Evolutionary conservation across 1,284 basidiomycete species (phyloP), one percentile per base, ranked within the genome.

Genomic region (Xerocomus amazonicus): DNA sequence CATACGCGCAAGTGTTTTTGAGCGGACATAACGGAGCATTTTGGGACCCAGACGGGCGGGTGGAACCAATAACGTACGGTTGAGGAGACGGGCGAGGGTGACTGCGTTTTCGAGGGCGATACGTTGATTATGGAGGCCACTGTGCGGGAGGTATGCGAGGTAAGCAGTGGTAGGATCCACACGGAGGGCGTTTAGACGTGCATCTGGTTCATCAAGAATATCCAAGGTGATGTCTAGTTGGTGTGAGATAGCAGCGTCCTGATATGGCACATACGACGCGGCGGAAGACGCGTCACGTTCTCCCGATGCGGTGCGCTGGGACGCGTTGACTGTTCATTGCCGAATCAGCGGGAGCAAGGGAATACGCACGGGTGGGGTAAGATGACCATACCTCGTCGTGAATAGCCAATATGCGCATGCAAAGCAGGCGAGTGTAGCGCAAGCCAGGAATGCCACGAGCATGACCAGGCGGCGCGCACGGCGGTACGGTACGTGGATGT

Each of bases 61-160:
- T 17, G 90, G 87, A 29, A 90, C 68, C 52, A 91, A 75, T 33
- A 91, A 72, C 9, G 86, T 91, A 48, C 87, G 84, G 65, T 87
- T 84, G 47, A 90, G 74, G 28, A 87, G 63, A 54, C 70, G 72
- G 8, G 88, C 76, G 46, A 91, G 75, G 12, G 83, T 73, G 29
- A 91, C 75, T 10, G 87, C 87, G 58, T 92, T 92, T 66, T 91
- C 86, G 52, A 92, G 75, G 26, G 86, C 83, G 53, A 92, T 89
- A 33, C 88, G 81, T 69, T 92, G 88, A 64, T 91, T 92, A 67
- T 91, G 87, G 56, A 88, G 86, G 3, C 88, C 87, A 55, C 83
- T 85, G 59, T 89, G 87, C n/a, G 85, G 84, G 28, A 89, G 70
- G 57, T 87, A 87, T 19, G 83, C 70, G 16, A 87, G 67, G 58